Evolutionary conservation across 129 eudicot genomes (phyloP).

Genomic region (Apium graveolens): DNA sequence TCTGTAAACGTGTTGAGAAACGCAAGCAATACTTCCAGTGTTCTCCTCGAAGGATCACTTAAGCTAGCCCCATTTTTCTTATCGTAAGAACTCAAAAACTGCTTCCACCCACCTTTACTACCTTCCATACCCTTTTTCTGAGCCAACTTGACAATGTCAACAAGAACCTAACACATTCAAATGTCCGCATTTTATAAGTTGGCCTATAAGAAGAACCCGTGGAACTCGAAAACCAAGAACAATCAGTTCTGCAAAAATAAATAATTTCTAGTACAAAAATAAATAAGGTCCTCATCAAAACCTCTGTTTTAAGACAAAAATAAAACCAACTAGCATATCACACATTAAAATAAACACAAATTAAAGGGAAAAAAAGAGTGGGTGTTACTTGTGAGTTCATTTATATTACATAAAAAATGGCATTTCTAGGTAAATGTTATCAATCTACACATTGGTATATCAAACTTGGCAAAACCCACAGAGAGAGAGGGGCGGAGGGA

Average conservation of each 20-base stretch:
- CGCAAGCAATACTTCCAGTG: conserved; percentile 45
- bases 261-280: too few species aligned
- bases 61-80: conserved; percentile 60
- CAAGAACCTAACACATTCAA: conserved; percentile 42
- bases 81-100: conserved; percentile 55
- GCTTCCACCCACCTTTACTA: conserved; percentile 82
- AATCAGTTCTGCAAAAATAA: too few species aligned
- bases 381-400: neutral
- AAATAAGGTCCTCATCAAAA: too few species aligned
- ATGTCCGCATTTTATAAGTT: neutral
- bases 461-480: neutral
- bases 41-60: conserved; percentile 83
- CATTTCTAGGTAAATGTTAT: neutral
- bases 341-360: neutral
- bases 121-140: conserved; percentile 79
- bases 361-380: neutral
- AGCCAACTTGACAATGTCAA: conserved; percentile 70
- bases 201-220: too few species aligned
- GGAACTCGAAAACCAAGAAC: too few species aligned
- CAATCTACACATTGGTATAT: neutral
- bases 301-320: too few species aligned
- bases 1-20: conserved; percentile 58
- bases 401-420: neutral
- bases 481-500: neutral
- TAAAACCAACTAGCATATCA: neutral